A percentile compares a stretch with the other conserved stretches of the same genome.
phyloP scores from a whole-genome alignment of 495 filamentous ascomycete genomes.

The Darksidea phi region DNA sequence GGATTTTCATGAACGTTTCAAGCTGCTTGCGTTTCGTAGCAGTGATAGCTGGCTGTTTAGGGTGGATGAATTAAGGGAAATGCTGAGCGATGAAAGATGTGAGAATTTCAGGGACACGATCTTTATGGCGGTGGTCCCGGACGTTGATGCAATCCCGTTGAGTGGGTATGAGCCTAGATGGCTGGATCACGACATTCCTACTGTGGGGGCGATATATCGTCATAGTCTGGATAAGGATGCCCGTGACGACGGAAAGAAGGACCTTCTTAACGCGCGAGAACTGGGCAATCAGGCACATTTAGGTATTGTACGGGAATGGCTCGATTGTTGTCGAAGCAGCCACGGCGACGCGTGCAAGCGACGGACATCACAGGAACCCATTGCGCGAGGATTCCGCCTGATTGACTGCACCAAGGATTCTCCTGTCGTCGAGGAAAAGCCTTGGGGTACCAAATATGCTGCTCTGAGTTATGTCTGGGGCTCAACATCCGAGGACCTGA shows the following conservation, averaged over 20 bases:
- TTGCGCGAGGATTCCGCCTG: too few species aligned
- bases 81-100: too few species aligned
- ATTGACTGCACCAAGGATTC: neutral
- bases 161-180: conserved; percentile 26
- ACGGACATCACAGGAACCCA: too few species aligned
- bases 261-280: too few species aligned
- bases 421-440: neutral
- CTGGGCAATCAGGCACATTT: too few species aligned
- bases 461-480: conserved; percentile 7
- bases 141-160: conserved; percentile 6
- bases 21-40: conserved; percentile 35
- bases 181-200: conserved; percentile 28
- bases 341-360: too few species aligned
- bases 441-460: neutral
- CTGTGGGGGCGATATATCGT: conserved; percentile 28
- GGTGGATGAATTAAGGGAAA: too few species aligned
- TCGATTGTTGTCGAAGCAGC: too few species aligned
- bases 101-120: too few species aligned
- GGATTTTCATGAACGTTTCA: conserved; percentile 17
- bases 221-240: neutral
- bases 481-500: neutral
- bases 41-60: conserved; percentile 33
- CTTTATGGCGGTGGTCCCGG: too few species aligned
- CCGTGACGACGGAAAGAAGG: too few species aligned
- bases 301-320: too few species aligned